Evolutionary conservation across 495 filamentous ascomycete genomes (phyloP).

Genomic region (Neurospora sp.): DNA sequence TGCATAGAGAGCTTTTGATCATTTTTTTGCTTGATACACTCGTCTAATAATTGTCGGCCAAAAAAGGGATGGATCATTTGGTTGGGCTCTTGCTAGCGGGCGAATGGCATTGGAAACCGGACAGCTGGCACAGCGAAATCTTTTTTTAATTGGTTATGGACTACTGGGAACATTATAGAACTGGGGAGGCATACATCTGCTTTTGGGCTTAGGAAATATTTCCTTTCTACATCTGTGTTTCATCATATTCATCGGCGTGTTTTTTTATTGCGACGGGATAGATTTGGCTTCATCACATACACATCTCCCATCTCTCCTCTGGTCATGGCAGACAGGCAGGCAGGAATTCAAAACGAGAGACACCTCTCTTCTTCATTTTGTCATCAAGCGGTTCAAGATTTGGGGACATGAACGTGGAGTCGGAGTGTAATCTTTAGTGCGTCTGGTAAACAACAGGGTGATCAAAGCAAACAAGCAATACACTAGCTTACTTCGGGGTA

Average conservation of each 20-base stretch:
- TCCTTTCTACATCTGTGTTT: background rate
- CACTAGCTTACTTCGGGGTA: background rate
- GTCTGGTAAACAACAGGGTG: background rate
- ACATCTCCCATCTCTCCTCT: background rate
- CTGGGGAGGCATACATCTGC: background rate
- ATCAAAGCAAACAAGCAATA: background rate
- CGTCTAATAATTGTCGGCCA: slow-evolving; percentile 2
- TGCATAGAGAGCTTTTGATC: background rate
- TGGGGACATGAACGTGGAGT: background rate
- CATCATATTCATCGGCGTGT: background rate
- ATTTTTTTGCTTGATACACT: background rate
- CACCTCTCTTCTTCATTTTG: background rate
- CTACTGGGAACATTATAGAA: background rate
- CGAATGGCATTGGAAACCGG: slow-evolving; percentile 1
- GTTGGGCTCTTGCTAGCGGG: background rate
- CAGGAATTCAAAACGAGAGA: background rate
- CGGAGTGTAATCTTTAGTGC: background rate
- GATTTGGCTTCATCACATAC: background rate
- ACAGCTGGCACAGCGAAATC: slow-evolving; percentile 2
- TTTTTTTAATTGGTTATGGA: slow-evolving; percentile 2
- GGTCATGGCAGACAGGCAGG: background rate
- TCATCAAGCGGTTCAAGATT: background rate
- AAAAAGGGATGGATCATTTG: background rate
- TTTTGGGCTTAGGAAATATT: background rate
- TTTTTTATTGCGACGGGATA: background rate